A percentile compares a stretch with the other conserved stretches of the same genome.
Conservation (phyloP, 495 filamentous ascomycete genomes). For the Neurospora pannonica region DNA sequence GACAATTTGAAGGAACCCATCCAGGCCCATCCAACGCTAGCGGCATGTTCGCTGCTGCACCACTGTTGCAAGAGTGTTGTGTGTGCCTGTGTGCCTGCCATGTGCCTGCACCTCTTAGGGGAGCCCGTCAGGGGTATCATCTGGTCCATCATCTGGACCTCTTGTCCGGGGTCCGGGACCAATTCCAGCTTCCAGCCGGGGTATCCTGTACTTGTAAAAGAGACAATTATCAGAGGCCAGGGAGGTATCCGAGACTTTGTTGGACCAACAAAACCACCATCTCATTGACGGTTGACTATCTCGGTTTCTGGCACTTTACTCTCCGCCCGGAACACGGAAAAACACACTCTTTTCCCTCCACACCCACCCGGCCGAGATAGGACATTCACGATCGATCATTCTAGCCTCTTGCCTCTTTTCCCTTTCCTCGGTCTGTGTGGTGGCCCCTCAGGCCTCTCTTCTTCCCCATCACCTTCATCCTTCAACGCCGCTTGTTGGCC, state of each 20-base stretch:
- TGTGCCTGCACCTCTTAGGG: not conserved
- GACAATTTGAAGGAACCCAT: not conserved
- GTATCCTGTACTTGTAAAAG: not conserved
- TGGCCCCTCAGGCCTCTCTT: not conserved
- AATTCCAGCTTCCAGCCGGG: not conserved
- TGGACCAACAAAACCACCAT: not conserved
- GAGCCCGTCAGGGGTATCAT: not conserved
- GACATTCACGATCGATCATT: not conserved
- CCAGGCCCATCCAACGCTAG: not conserved
- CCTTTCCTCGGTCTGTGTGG: not conserved
- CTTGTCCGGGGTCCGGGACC: not conserved
- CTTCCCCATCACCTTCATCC: not conserved
- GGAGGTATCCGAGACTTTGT: not conserved
- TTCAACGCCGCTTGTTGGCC: not conserved
- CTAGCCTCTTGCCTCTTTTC: not conserved
- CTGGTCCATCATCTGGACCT: not conserved
- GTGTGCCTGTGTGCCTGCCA: not conserved
- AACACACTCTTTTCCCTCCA: not conserved
- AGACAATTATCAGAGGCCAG: not conserved
- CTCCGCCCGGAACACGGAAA: not conserved
- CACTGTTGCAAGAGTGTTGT: not conserved
- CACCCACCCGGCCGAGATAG: not conserved
- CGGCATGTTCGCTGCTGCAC: not conserved
- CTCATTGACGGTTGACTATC: not conserved
- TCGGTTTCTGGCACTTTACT: too few species aligned